Conservation (phyloP, 2,329 filamentous ascomycete species). For the Tympanopsis confertula region DNA sequence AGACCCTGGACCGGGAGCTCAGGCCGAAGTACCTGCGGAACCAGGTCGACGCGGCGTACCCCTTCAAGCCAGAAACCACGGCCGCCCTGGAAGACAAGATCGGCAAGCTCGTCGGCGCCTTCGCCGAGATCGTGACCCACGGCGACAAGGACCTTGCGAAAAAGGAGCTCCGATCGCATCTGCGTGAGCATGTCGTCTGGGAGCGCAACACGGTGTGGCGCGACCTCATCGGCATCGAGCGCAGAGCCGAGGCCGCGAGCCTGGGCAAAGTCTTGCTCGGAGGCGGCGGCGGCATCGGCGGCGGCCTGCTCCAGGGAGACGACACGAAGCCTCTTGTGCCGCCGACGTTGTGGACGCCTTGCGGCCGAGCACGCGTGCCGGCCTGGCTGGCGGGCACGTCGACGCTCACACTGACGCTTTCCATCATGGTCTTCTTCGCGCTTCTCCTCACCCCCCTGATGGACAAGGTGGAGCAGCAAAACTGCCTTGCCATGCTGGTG, state of each 20-base stretch:
- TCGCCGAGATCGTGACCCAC: constrained; percentile 70
- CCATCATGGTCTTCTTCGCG: constrained; percentile 62
- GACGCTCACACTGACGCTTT: constrained; percentile 63
- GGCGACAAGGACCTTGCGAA: constrained; percentile 69
- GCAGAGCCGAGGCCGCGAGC: constrained; percentile 86
- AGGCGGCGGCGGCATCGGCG: constrained; percentile 35
- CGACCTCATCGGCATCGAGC: constrained; percentile 96
- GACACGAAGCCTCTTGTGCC: constrained; percentile 49
- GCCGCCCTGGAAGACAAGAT: constrained; percentile 62
- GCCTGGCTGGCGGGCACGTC: constrained; percentile 74
- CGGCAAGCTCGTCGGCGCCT: constrained; percentile 62
- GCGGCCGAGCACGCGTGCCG: constrained; percentile 67
- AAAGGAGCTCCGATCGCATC: constrained; percentile 76
- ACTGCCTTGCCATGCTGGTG: constrained; percentile 83
- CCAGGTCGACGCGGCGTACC: constrained; percentile 66
- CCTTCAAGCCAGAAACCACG: constrained; percentile 67
- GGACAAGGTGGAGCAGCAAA: constrained; percentile 80
- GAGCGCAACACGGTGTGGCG: constrained; percentile 99
- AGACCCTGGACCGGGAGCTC: constrained; percentile 75
- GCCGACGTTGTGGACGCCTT: constrained; percentile 66
- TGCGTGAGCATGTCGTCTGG: constrained; percentile 96
- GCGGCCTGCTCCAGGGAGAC: constrained; percentile 64
- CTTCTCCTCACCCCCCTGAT: constrained; percentile 72
- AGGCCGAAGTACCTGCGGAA: constrained; percentile 66
- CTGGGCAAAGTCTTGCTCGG: constrained; percentile 78